Conservation (phyloP, 352 stramenopile species). For the Phytophthora pluvialis region DNA sequence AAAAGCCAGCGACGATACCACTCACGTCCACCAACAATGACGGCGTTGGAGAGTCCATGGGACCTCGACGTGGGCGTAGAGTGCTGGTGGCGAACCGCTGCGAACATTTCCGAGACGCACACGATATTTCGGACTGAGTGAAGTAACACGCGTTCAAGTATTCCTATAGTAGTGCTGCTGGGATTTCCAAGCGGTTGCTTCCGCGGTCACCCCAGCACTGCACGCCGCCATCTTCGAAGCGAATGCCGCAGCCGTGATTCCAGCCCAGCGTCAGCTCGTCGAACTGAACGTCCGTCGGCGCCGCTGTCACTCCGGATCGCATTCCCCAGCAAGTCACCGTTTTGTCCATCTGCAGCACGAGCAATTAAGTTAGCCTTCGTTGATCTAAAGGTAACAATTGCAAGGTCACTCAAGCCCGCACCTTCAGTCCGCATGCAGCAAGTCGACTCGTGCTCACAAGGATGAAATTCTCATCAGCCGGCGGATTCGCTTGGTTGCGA, state of each 20-base stretch:
- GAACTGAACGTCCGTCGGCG: slow-evolving; percentile 57
- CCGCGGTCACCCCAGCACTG: slow-evolving; percentile 71
- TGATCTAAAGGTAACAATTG: neutral
- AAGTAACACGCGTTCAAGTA: neutral
- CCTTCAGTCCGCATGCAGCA: slow-evolving; percentile 68
- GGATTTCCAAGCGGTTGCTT: slow-evolving; percentile 55
- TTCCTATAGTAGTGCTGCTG: slow-evolving; percentile 31
- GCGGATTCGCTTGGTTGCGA: slow-evolving; percentile 58
- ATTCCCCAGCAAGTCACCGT: slow-evolving; percentile 75
- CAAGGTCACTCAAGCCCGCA: slow-evolving; percentile 5
- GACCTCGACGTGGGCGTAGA: slow-evolving; percentile 27
- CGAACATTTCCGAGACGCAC: slow-evolving; percentile 48
- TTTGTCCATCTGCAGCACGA: slow-evolving; percentile 50
- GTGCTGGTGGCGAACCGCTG: slow-evolving; percentile 49
- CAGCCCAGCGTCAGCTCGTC: slow-evolving; percentile 75
- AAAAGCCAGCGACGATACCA: slow-evolving; percentile 51
- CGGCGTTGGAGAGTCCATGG: slow-evolving; percentile 4
- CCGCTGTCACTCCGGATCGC: slow-evolving; percentile 63
- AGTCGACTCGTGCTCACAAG: slow-evolving; percentile 76
- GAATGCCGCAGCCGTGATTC: slow-evolving; percentile 80
- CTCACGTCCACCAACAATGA: slow-evolving; percentile 14
- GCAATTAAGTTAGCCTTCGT: slow-evolving; percentile 14
- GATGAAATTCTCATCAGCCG: slow-evolving; percentile 52
- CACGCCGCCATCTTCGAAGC: slow-evolving; percentile 64
- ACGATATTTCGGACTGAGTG: slow-evolving; percentile 8